Evolutionary conservation across 148 eudicot species (phyloP), one percentile per base, ranked within the genome.

Genomic region (Camellia lanceoleosa): DNA sequence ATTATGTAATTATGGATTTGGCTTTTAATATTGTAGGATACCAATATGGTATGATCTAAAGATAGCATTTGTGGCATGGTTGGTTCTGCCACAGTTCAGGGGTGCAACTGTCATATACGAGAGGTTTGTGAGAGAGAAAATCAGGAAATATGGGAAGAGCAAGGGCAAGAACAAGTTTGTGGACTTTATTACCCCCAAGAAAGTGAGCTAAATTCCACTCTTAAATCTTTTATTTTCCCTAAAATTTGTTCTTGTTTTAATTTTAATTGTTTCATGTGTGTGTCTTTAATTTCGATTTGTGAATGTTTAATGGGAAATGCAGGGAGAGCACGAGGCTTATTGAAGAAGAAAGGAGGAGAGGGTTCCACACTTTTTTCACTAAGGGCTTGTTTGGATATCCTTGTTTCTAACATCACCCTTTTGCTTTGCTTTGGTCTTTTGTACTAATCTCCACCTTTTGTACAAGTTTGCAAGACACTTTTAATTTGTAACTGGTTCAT

Each of bases 41-140:
- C 99, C 99, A 2, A 85, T 95, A 46, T 95, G 99, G 99, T 95
- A 95, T 79, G 89, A 89, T 11, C 60, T 89, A 74, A 95, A 95
- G 88, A 81, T 95, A 9, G 76, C 51, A 7, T 78, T 92, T 23
- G 89, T 91, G 51, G 83, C 88, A 5, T 95, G 99, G 99, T 70
- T 95, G 77, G 97, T 95, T 20, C 81, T 95, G 19, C 99, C 99
- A 0, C 97, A 89, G 77, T 93, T 95, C 83, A 83, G 84, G 72
- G 99, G 99, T 9, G 92, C 99, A 15, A 90, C 99, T 18, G 93
- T 90, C 81, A 86, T 95, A 20, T 93, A 95, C 47, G 89, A 90
- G 4, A 93, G 71, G 81, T 88, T 88, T 43, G 96, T 91, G 9
- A 85, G 97, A 67, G 91, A 93, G 42, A 84, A 89, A 74, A 75